Percentiles rank a stretch among this genome's conserved stretches.
Evolutionary conservation across 1,284 basidiomycete genomes (phyloP).

Genomic region (Trichosporon sp.): DNA sequence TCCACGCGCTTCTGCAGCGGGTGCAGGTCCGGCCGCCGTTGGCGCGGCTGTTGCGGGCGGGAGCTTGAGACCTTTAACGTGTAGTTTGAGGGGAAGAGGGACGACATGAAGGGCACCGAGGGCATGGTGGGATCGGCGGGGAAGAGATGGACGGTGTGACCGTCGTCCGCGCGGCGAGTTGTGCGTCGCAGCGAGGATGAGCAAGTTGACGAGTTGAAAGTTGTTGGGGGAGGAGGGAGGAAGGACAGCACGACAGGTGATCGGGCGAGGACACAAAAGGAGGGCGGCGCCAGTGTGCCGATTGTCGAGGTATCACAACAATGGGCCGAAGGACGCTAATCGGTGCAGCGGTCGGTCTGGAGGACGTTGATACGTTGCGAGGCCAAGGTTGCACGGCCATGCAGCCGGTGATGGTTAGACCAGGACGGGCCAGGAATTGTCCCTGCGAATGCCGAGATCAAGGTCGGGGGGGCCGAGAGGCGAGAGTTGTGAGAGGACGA

Average conservation of each 20-base stretch:
- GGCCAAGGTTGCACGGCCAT: neutral
- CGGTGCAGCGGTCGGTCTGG: neutral
- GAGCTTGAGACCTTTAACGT: neutral
- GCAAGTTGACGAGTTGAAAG: neutral
- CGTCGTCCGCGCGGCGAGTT: neutral
- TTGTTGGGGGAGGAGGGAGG: neutral
- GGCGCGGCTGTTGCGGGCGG: neutral
- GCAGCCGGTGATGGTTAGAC: neutral
- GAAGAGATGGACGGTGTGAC: neutral
- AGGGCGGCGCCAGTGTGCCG: neutral
- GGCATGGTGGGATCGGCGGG: neutral
- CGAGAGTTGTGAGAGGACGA: neutral
- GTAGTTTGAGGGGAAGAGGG: neutral
- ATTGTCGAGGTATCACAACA: neutral
- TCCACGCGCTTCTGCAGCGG: neutral
- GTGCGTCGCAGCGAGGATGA: neutral
- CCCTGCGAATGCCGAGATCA: conserved; percentile 5
- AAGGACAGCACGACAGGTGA: neutral
- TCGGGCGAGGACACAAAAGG: neutral
- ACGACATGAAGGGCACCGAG: neutral
- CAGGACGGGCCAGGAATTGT: neutral
- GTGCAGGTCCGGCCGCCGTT: neutral
- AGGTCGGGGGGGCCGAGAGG: neutral
- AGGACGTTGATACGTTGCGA: neutral
- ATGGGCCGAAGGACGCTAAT: neutral